phyloP scores from a whole-genome alignment of 176 grass and related monocot species.

The sorghum (Sorghum bicolor) region Sorghum_bicolor_NCBIv3 NC_012878.2:44166501-44167000 shows the following conservation, averaged over 20 bases:
- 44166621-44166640: not conserved
- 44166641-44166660: conserved; percentile 33
- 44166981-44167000: conserved; percentile 81
- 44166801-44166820: not conserved
- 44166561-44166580: conserved; percentile 9
- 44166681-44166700: conserved; percentile 77
- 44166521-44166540: conserved; percentile 97
- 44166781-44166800: conserved; percentile 1
- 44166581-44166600: not conserved
- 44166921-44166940: conserved; percentile 61
- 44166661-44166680: conserved; percentile 95
- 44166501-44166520: conserved; percentile 73
- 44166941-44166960: conserved; percentile 91
- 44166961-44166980: conserved; percentile 89
- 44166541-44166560: conserved; percentile 99
- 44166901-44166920: conserved; percentile 80
- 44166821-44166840: not conserved
- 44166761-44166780: not conserved
- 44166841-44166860: conserved; percentile 49
- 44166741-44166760: conserved; percentile 48
- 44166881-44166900: conserved; percentile 94
- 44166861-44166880: conserved; percentile 84
- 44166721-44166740: conserved; percentile 86
- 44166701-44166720: conserved; percentile 82
- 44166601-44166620: not conserved